Percentiles rank a stretch among this genome's conserved stretches.
Evolutionary conservation across 1,139 yeast species (phyloP).

Genomic region (Pichia norvegensis): DNA sequence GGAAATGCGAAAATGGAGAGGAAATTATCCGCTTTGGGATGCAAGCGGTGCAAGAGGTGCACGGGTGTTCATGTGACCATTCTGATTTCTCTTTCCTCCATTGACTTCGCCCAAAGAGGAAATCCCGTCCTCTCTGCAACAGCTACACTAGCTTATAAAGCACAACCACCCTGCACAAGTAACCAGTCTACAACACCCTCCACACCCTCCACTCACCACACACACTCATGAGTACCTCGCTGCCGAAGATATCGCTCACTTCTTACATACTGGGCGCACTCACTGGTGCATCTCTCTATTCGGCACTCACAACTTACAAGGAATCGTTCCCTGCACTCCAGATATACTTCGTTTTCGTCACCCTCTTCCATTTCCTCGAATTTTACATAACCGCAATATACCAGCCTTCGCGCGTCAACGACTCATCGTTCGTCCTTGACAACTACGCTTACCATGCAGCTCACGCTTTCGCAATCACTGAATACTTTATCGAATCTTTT

Average conservation of each 20-base stretch:
- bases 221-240: slow-evolving; percentile 10
- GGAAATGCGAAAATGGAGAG: too few species aligned
- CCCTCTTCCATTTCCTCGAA: slow-evolving; percentile 73
- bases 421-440: slow-evolving; percentile 68
- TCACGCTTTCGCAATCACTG: slow-evolving; percentile 46
- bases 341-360: slow-evolving; percentile 44
- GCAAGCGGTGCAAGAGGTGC: too few species aligned
- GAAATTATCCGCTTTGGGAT: too few species aligned
- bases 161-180: too few species aligned
- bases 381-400: slow-evolving; percentile 68
- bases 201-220: too few species aligned
- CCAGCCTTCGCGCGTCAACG: slow-evolving; percentile 58
- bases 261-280: slow-evolving; percentile 31
- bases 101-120: too few species aligned
- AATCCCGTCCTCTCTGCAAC: too few species aligned
- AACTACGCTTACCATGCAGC: slow-evolving; percentile 63
- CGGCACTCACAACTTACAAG: slow-evolving; percentile 16
- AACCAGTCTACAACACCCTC: too few species aligned
- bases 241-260: slow-evolving; percentile 23
- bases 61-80: too few species aligned
- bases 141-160: too few species aligned
- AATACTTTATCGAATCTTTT: slow-evolving; percentile 34
- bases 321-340: slow-evolving; percentile 26
- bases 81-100: too few species aligned
- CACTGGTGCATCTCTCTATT: slow-evolving; percentile 32